These are phyloP conservation scores for Fusarium sp. DNA, from an alignment of 2,329 filamentous ascomycete species.

Conservation along the genomic window DNA sequence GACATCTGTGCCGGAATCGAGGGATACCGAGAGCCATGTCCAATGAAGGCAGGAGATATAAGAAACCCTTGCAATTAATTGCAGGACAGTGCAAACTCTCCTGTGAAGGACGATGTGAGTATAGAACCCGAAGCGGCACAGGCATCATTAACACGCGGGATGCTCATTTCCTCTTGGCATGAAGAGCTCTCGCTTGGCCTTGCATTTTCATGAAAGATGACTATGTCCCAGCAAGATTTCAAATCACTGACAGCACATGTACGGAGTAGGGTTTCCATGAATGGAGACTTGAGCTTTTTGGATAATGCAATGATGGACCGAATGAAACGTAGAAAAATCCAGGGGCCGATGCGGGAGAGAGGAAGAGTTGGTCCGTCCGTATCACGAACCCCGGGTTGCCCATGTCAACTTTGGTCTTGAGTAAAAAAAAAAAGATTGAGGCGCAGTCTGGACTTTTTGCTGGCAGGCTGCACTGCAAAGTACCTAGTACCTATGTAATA, in stretches of 20 bases:
- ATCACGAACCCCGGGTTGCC: conserved; percentile 23
- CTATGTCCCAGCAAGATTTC: conserved; percentile 5
- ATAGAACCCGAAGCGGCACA: not conserved
- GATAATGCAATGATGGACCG: conserved; percentile 31
- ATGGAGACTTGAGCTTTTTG: conserved; percentile 20
- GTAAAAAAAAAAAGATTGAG: conserved; percentile 16
- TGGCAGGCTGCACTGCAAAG: not conserved
- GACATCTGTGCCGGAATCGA: conserved; percentile 7
- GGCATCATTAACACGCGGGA: not conserved
- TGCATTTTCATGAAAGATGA: conserved; percentile 13
- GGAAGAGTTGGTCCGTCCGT: conserved; percentile 34
- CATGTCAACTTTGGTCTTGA: conserved; percentile 6
- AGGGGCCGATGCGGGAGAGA: conserved; percentile 16
- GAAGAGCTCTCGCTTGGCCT: not conserved
- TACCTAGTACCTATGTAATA: not conserved
- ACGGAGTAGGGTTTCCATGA: conserved; percentile 5
- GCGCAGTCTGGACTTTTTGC: conserved; percentile 20
- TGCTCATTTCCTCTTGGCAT: conserved; percentile 7
- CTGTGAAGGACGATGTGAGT: not conserved
- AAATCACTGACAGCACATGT: conserved; percentile 15
- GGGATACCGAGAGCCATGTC: not conserved
- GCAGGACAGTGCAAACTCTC: conserved; percentile 19
- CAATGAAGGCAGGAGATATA: not conserved
- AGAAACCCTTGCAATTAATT: conserved; percentile 11
- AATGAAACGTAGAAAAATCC: conserved; percentile 15